Evolutionary conservation across 148 eudicot genomes (phyloP).

Genomic region (Fallopia convolvulus): DNA sequence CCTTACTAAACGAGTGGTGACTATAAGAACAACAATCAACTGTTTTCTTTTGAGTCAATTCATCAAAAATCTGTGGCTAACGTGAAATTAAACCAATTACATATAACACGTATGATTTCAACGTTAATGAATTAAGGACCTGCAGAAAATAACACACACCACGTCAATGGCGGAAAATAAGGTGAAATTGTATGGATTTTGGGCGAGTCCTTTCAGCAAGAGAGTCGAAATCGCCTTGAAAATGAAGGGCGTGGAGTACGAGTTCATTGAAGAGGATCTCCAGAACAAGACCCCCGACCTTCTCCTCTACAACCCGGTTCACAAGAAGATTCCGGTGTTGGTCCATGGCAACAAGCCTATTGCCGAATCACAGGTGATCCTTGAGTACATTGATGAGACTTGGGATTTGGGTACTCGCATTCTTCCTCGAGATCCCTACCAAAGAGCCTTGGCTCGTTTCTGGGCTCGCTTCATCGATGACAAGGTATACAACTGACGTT

Average conservation of each 20-base stretch:
- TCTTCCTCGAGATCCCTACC: neutral
- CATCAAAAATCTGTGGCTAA: too few species aligned
- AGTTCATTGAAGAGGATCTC: neutral
- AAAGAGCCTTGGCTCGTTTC: constrained; percentile 15
- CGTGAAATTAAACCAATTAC: too few species aligned
- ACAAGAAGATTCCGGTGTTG: neutral
- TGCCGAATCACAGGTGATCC: neutral
- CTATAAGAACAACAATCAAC: too few species aligned
- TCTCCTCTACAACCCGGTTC: neutral
- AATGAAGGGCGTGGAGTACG: neutral
- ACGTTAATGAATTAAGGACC: too few species aligned
- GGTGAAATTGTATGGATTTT: neutral
- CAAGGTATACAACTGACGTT: constrained; percentile 12
- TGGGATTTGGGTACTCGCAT: neutral
- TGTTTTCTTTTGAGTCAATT: too few species aligned
- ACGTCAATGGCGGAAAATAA: neutral
- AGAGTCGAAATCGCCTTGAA: neutral
- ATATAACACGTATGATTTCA: too few species aligned
- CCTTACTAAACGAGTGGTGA: too few species aligned
- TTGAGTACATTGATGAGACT: neutral
- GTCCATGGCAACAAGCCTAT: neutral
- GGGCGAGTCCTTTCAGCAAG: neutral
- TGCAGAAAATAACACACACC: too few species aligned
- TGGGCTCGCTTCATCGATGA: constrained; percentile 28
- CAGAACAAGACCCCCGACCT: neutral